Evolutionary conservation across 768 basidiomycete genomes (phyloP).

Genomic region (Boletus eberwhitei): DNA sequence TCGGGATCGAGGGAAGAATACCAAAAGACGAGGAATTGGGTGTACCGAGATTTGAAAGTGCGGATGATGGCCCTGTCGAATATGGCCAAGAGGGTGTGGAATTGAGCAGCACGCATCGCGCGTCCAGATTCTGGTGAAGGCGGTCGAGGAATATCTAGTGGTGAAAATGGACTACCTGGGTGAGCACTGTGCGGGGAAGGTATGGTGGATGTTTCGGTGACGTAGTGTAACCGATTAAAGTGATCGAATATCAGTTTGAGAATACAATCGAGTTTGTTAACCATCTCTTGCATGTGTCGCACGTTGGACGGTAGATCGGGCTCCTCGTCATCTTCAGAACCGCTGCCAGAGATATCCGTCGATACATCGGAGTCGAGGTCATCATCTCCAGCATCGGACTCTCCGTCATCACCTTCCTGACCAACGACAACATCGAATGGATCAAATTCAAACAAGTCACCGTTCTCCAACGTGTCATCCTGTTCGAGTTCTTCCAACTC

Average conservation of each 20-base stretch:
- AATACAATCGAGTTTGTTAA: slow-evolving; percentile 87
- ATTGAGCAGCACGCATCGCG: slow-evolving; percentile 55
- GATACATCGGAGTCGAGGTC: slow-evolving; percentile 50
- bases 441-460: slow-evolving; percentile 69
- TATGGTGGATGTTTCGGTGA: slow-evolving; percentile 22
- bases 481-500: slow-evolving; percentile 90
- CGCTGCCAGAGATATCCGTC: slow-evolving; percentile 74
- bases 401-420: slow-evolving; percentile 65
- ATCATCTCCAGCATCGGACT: slow-evolving; percentile 52
- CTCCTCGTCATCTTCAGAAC: slow-evolving; percentile 41
- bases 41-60: slow-evolving; percentile 96
- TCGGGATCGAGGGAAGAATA: slow-evolving; percentile 85
- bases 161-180: slow-evolving; percentile 9
- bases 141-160: slow-evolving; percentile 23
- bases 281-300: slow-evolving; percentile 79
- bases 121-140: slow-evolving; percentile 35
- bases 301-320: slow-evolving; percentile 46
- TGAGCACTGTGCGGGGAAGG: slow-evolving; percentile 4
- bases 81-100: slow-evolving; percentile 84
- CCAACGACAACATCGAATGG: slow-evolving; percentile 82
- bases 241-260: slow-evolving; percentile 83
- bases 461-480: slow-evolving; percentile 48
- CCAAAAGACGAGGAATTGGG: slow-evolving; percentile 97
- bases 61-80: slow-evolving; percentile 92
- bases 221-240: slow-evolving; percentile 52